Conservation (phyloP, 805 yeast genomes). For the Citeromyces nyonsensis region DNA sequence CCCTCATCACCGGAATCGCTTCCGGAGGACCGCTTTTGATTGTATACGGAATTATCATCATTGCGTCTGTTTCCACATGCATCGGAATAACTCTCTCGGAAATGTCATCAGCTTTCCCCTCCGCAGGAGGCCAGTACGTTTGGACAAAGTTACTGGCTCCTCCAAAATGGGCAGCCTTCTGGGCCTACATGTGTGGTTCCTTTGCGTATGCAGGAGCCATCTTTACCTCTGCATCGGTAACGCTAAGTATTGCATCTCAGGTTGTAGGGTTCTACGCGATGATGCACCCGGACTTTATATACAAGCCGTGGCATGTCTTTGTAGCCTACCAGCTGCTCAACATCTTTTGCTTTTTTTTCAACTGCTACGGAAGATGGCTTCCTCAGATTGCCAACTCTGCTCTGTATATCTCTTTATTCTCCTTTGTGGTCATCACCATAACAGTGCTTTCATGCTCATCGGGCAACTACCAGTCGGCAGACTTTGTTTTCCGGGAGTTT, state of each 20-base stretch:
- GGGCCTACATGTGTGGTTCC: constrained; percentile 43
- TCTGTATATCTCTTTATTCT: constrained; percentile 31
- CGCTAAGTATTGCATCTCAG: constrained; percentile 34
- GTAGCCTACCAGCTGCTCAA: constrained; percentile 30
- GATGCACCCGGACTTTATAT: constrained; percentile 15
- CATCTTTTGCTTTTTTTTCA: constrained; percentile 24
- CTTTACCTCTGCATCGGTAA: constrained; percentile 51
- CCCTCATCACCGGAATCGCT: constrained; percentile 34
- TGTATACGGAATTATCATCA: constrained; percentile 38
- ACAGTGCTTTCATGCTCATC: constrained; percentile 34
- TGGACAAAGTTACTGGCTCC: constrained; percentile 46
- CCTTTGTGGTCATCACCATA: constrained; percentile 37
- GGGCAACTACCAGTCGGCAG: constrained; percentile 34
- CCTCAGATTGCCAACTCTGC: constrained; percentile 35
- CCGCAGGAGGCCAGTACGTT: constrained; percentile 44
- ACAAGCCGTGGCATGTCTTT: constrained; percentile 38
- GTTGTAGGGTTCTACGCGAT: constrained; percentile 30
- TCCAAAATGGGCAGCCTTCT: constrained; percentile 23
- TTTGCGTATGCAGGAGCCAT: constrained; percentile 47
- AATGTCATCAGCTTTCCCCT: constrained; percentile 33
- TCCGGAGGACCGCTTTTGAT: constrained; percentile 46
- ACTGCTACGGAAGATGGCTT: constrained; percentile 32
- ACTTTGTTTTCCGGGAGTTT: constrained; percentile 37
- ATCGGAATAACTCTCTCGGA: constrained; percentile 38
- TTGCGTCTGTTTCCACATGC: constrained; percentile 27